Base-by-base conservation (phyloP, 2,329 filamentous ascomycete species). In the Phialophora verrucosa region DNA sequence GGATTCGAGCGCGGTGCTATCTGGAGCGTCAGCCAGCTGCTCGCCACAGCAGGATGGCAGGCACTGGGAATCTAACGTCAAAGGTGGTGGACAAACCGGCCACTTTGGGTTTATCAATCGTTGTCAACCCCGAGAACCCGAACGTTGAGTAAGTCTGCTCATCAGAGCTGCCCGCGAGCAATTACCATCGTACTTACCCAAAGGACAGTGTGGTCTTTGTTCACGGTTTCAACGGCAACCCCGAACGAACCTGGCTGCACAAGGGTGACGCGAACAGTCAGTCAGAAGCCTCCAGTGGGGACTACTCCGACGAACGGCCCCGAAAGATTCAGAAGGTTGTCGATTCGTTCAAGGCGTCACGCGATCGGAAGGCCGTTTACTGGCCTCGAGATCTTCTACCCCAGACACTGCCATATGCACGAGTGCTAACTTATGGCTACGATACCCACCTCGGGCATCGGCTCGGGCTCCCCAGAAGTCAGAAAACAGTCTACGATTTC, bases 221-320 rank as follows among this genome's bases (percentile, higher is more conserved):
- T 38, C 77, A 79, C 70, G 77, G 75, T 12, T 71, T 79, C 23
- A 68, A 71, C 49, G 77, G 75, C 62, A 71, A 77, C 49, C 73
- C 76, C 5, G 75, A 76, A 58, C 64, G 75, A 12, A 77, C 76
- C 31, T 77, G 76, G 75, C 75, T 69, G 2, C 75, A 77, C 58
- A 59, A 69, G 31, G 53, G 61, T 31, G 61, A 50, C 51, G 29
- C 44, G 4, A 31, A 12, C 54, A 58, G 49, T n/a, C 31, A n/a
- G 38, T 7, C 23, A 10, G 25, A 23, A 23, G 42, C 4, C n/a
- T n/a, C 42, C 17, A 31, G 25, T 27, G 42, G 29, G 25, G 42
- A 58, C 3, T 23, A 23, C 23, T 17, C 32, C 4, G 51, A 63
- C n/a, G 50, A 42, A 27, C 50, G 50, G 29, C 61, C 54, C 23